Evolutionary conservation across 805 yeast species (phyloP), one percentile per base, ranked within the genome.

Genomic region (Pichia kluyveri): DNA sequence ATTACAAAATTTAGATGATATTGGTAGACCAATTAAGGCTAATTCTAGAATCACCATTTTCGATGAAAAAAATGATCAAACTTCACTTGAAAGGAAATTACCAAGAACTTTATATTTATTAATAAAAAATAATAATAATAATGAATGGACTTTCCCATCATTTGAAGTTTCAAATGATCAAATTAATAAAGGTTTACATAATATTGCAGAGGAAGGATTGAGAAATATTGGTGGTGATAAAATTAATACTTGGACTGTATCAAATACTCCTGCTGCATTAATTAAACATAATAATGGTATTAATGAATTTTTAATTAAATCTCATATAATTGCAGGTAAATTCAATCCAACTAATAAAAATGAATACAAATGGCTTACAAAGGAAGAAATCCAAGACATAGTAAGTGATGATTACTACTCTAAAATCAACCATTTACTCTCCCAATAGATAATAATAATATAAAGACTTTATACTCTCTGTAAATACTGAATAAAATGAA

Each of bases 211-310:
- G 63, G 67, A 74, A 43, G 95, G 95, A 0, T 68, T 93, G 48
- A 75, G 79, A 61, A 57, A 65, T 23, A 58, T 85, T 19, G 96
- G 96, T 18, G 96, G 96, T 32, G 77, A 72, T 11, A 64, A 73
- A 47, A 77, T 93, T 62, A 85, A 88, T 67, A 83, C 88, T 41
- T 91, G 95, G 86, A 79, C 85, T 19, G 96, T 93, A n/a, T 88
- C 98, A 26, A 79, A 78, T 48, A 84, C 84, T 6, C 98, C 99
- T 39, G 83, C 90, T 40, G 89, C 82, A 41, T 79, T 83, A 1
- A 60, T 83, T 52, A 71, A 77, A 55, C 73, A 69, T 52, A 28
- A 47, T 37, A 44, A 56, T 14, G 60, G 61, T 7, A 19, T 19
- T 15, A 40, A 42, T 18, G 50, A 86, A 57, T 93, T 82, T 61